Evolutionary conservation across 805 yeast genomes (phyloP).

Genomic region (Lipomyces oligophaga): DNA sequence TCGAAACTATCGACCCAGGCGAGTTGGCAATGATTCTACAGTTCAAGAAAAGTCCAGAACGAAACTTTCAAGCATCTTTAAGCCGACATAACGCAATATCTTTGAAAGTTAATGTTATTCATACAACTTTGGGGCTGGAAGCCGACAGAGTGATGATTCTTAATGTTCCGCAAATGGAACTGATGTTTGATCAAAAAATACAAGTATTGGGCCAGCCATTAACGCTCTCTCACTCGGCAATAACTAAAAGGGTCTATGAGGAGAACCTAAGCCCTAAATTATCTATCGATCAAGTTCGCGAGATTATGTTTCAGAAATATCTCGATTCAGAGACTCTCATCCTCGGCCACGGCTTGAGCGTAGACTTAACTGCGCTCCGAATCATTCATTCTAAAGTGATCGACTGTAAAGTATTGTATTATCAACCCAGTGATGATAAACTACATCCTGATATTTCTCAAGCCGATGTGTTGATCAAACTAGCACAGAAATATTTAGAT

Average conservation of each 20-base stretch:
- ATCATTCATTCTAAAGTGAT: not conserved
- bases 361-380: not conserved
- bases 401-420: not conserved
- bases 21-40: too few relatives aligned
- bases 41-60: too few relatives aligned
- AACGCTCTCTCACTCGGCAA: too few relatives aligned
- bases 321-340: not conserved
- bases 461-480: too few relatives aligned
- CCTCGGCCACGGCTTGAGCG: not conserved
- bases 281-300: not conserved
- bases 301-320: not conserved
- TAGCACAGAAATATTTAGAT: not conserved
- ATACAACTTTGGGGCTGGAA: not conserved
- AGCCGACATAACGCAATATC: too few relatives aligned
- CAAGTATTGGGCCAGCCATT: not conserved
- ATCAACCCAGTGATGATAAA: not conserved
- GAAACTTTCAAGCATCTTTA: too few relatives aligned
- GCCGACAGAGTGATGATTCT: not conserved
- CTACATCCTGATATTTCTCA: not conserved
- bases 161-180: not conserved
- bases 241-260: not conserved
- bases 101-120: not conserved
- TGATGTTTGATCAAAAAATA: not conserved
- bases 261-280: not conserved
- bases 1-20: too few relatives aligned